Base-by-base conservation (phyloP, 306 rosid species). In the Cucurbita moschata region DNA sequence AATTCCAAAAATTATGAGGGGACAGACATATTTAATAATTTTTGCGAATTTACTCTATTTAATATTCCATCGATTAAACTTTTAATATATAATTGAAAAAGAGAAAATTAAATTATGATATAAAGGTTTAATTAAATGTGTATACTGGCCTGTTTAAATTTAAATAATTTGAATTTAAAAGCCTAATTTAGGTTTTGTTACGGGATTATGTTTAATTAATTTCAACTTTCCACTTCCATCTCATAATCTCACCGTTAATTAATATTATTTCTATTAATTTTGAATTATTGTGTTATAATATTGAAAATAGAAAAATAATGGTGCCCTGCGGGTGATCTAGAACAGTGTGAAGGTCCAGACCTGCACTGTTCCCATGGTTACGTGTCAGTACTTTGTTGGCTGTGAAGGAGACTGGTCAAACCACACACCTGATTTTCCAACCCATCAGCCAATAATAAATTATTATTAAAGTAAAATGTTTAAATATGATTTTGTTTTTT, bases 291-390 rank as follows among this genome's bases (percentile, higher is more conserved):
- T 37, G 12, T 8, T 12, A 7, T 64, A 64, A 18, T n/a, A 7
- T 60, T 35, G 46, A 61, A 40, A 64, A 65, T 0, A 65, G 16
- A 42, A 46, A 44, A 67, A 67, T 67, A 68, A 68, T 46, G 42
- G 73, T 21, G 71, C 10, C 5, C 37, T 42, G 71, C 52, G 56
- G 73, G 57, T 68, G 73, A 68, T 46, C 47, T 68, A 46, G 73
- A 23, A 68, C 13, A 68, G 57, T 68, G 73, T 68, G 73, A 40
- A 10, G 38, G 19, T 68, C 56, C 73, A 68, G 73, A 47, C 42
- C 43, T 43, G 42, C 73, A 68, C 73, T 56, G 81, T 44, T 76
- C 75, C 79, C 75, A 8, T 35, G 26, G 76, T 10, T 73, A 82
- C 81, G 83, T 77, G 86, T 44, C 72, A 8, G 67, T 1, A 6